Base-by-base conservation (phyloP, 805 yeast genomes). In the Cyberlindnera lachancei region DNA sequence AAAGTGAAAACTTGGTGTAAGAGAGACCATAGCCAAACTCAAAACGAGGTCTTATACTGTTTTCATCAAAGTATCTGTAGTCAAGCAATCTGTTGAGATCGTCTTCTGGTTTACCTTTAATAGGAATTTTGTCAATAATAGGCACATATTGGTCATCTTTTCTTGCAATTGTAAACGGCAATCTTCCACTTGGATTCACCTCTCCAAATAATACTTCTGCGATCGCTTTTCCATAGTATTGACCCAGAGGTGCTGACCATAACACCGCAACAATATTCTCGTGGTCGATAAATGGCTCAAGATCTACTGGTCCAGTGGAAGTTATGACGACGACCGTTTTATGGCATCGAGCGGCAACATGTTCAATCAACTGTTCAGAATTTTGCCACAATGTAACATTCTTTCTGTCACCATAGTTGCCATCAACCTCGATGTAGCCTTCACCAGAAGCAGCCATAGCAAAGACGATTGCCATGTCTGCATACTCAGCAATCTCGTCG, bases 1-100 rank as follows among this genome's bases (percentile, higher is more conserved):
- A 43, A 22, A 62, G 38, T 4, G 54, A 40, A 38, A 57, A 61
- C 26, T 58, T 59, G 4, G 79, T 61, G 47, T 72, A 75, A 2
- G 79, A 70, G 28, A 75, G 53, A 7, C 83, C 83, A 55, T 48
- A 73, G 4, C 82, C 83, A 52, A 77, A 77, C 38, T 73, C 79
- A 47, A 53, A 77, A 29, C 79, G 54, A 15, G 81, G 79, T 40
- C 62, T 61, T 26, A 74, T 68, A 34, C 68, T 64, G 38, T 68
- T 62, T 48, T 70, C 70, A 43, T 73, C 79, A 51, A 75, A 75
- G 45, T 65, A 69, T 30, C 73, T 56, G 56, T 77, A 76, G 48
- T 74, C 83, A 36, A 68, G 67, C 37, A 66, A 40, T 33, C 53
- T 25, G 50, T 54, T 53, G 18, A 47, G 35, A 33, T 54, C 59